A percentile compares a stretch with the other conserved stretches of the same genome.
Evolutionary conservation across 179 eudicot species (phyloP).

Genomic region (Actinidia chinensis): DNA sequence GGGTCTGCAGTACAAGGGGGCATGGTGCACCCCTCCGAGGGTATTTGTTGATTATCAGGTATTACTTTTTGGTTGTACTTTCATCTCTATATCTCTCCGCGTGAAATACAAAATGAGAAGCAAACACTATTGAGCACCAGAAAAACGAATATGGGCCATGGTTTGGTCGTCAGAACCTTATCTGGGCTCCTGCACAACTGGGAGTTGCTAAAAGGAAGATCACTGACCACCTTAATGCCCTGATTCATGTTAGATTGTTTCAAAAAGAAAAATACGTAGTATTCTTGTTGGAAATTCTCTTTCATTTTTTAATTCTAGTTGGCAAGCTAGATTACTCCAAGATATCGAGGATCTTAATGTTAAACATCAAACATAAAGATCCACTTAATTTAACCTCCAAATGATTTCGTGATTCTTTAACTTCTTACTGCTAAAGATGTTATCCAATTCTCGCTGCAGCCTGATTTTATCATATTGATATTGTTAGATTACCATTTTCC

Average conservation of each 20-base stretch:
- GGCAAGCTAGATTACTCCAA: neutral
- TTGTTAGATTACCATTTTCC: constrained; percentile 1
- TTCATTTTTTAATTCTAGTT: neutral
- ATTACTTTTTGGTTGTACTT: constrained; percentile 8
- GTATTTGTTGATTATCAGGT: constrained; percentile 97
- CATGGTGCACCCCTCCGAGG: constrained; percentile 98
- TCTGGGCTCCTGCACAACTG: neutral
- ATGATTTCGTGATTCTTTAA: neutral
- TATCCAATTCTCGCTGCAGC: neutral
- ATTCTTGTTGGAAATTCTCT: no score
- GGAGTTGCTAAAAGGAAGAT: neutral
- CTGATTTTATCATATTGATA: neutral
- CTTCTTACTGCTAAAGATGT: neutral
- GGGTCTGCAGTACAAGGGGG: constrained; percentile 88
- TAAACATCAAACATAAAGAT: neutral
- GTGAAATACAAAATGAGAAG: neutral
- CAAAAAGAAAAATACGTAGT: neutral
- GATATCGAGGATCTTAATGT: neutral
- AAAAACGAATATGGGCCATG: neutral
- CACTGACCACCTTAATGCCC: neutral
- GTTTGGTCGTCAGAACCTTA: neutral
- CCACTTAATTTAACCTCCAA: neutral
- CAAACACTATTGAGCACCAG: neutral
- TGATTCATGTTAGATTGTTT: neutral
- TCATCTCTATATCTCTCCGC: neutral